Base-by-base conservation (phyloP, 306 rosid species). In the Rubus idaeus region DNA sequence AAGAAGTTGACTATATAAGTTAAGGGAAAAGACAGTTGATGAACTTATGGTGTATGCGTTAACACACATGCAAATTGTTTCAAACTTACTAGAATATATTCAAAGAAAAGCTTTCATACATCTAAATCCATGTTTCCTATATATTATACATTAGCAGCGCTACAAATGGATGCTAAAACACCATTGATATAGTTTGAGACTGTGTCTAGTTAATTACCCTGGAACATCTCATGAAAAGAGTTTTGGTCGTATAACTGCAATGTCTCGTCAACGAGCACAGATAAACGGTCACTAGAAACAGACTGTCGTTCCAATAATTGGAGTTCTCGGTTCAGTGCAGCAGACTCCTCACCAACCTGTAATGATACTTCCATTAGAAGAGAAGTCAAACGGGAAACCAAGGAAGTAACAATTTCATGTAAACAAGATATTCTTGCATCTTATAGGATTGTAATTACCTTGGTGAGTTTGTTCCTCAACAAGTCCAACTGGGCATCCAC, bases 321-420 rank as follows among this genome's bases (percentile, higher is more conserved):
- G 77, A 92, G 82, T 77, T 95, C 97, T 81, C 30, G 85, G 83
- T 85, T 86, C 78, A 91, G 84, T 68, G 69, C 78, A 68, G 84
- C 87, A 83, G 91, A 87, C 80, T 89, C 96, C 83, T 86, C 80
- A 44, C 86, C 87, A 40, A 85, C 91, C 99, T 95, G 84, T 30
- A 80, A 66, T 40, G 39, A 74, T 14, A 74, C 39, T 68, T 78
- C 44, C 75, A 60, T 62, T 67, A 40, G 17, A 68, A 51, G 40
- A 16, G 11, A 10, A 62, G 40, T 41, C 17, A 26, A 74, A 39
- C 30, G 14, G 12, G 49, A 75, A 74, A 8, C 56, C 62, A 75
- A 49, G 23, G 23, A 2, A 64, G 55, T 5, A 13, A 77, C 6
- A 71, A 79, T 66, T 53, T 52, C 77, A 57, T 11, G 56, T 65